Percentiles rank a stretch among this genome's conserved stretches.
These are phyloP conservation scores for Heliamphora pulchella DNA, from an alignment of 179 eudicot species.

Conservation along the genomic window DNA sequence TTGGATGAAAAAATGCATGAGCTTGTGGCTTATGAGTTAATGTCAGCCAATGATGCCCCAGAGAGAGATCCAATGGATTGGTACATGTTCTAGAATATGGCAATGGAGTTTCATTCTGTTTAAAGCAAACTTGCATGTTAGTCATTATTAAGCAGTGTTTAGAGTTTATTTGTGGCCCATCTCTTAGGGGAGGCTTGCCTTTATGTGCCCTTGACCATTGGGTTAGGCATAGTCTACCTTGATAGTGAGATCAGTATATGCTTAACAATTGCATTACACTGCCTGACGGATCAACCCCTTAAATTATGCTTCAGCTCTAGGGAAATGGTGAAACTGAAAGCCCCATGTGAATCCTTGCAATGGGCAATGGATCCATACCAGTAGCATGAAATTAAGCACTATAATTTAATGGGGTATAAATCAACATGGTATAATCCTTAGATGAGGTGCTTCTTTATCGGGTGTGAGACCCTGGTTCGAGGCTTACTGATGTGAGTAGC, in stretches of 20 bases:
- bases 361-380: too few species aligned
- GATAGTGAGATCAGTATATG: background rate
- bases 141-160: background rate
- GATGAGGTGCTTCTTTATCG: too few species aligned
- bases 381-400: too few species aligned
- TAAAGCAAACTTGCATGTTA: background rate
- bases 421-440: too few species aligned
- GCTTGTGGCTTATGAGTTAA: slow-evolving; percentile 73
- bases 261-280: background rate
- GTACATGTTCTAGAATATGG: slow-evolving; percentile 29
- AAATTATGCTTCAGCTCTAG: too few species aligned
- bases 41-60: slow-evolving; percentile 96
- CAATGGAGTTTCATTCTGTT: background rate
- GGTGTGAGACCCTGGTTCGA: too few species aligned
- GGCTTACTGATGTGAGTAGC: too few species aligned
- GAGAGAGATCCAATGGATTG: slow-evolving; percentile 97
- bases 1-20: slow-evolving; percentile 38
- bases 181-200: background rate
- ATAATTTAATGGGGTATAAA: too few species aligned
- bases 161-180: background rate
- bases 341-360: background rate
- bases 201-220: background rate
- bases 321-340: background rate
- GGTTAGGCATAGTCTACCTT: background rate
- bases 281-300: slow-evolving; percentile 1